phyloP scores from a whole-genome alignment of 805 yeast species.

The Lipomyces sp. region DNA sequence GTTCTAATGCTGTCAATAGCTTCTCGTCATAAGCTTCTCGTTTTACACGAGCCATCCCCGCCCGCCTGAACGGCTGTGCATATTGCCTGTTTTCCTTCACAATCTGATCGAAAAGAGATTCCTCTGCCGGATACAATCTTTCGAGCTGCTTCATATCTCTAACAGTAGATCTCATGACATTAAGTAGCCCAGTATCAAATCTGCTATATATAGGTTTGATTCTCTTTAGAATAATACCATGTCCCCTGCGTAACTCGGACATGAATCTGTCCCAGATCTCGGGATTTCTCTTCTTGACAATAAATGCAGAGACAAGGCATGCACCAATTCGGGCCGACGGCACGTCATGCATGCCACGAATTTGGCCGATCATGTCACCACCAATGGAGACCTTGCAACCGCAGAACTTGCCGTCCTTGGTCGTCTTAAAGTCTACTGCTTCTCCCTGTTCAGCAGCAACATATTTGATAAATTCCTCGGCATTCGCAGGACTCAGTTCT shows the following conservation, averaged over 20 bases:
- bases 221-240: slow-evolving; percentile 18
- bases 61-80: background rate
- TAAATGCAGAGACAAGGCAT: slow-evolving; percentile 24
- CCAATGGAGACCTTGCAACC: slow-evolving; percentile 21
- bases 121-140: slow-evolving; percentile 1
- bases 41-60: background rate
- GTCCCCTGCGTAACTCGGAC: slow-evolving; percentile 9
- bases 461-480: slow-evolving; percentile 22
- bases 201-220: slow-evolving; percentile 19
- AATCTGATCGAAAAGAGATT: slow-evolving; percentile 9
- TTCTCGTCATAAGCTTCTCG: background rate
- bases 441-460: slow-evolving; percentile 19
- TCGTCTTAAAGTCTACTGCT: background rate
- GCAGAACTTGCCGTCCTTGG: slow-evolving; percentile 4
- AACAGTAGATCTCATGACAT: slow-evolving; percentile 18
- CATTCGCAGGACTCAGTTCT: slow-evolving; percentile 26
- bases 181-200: background rate
- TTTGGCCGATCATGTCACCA: slow-evolving; percentile 21
- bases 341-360: slow-evolving; percentile 23
- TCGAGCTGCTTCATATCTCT: slow-evolving; percentile 14
- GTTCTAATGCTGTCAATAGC: background rate
- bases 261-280: slow-evolving; percentile 24
- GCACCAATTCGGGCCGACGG: slow-evolving; percentile 22
- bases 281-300: slow-evolving; percentile 23
- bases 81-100: slow-evolving; percentile 13